Conservation (phyloP, 805 yeast genomes). For the Brettanomyces nanus region DNA sequence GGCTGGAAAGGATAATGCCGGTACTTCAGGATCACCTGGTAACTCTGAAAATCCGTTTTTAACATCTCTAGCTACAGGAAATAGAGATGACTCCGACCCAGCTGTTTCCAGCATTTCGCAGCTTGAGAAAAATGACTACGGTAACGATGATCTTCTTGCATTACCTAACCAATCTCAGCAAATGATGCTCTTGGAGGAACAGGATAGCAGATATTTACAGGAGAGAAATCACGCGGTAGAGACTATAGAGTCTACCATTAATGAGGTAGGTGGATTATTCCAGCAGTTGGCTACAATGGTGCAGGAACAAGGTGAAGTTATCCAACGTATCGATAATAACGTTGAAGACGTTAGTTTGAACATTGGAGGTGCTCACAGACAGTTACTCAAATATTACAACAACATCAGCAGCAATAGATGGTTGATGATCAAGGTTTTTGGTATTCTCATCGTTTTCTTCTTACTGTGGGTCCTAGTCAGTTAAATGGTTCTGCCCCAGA, state of each 20-base stretch:
- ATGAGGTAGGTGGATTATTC: conserved; percentile 91
- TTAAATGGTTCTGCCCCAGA: no score
- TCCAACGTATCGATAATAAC: conserved; percentile 90
- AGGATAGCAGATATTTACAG: conserved; percentile 64
- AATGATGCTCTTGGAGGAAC: conserved; percentile 76
- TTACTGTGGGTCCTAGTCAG: conserved; percentile 73
- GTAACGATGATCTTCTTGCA: conserved; percentile 47
- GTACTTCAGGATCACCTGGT: conserved; percentile 17
- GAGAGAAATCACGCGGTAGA: conserved; percentile 88
- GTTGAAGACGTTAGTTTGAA: conserved; percentile 89
- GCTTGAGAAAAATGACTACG: conserved; percentile 11
- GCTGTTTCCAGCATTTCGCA: conserved; percentile 7
- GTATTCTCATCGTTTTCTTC: conserved; percentile 71
- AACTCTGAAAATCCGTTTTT: conserved; percentile 34
- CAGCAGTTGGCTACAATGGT: conserved; percentile 97
- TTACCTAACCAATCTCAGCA: conserved; percentile 85
- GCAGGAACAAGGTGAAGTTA: conserved; percentile 92
- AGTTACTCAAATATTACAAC: conserved; percentile 81
- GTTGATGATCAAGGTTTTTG: conserved; percentile 85
- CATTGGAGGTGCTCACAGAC: conserved; percentile 90
- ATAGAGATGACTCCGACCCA: conserved; percentile 15
- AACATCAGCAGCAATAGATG: conserved; percentile 85
- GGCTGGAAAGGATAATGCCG: neutral
- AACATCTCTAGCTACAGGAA: conserved; percentile 13
- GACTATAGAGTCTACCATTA: conserved; percentile 93